These are phyloP conservation scores for Piloderma croceum DNA, from an alignment of 768 basidiomycete genomes.

Conservation along the genomic window DNA sequence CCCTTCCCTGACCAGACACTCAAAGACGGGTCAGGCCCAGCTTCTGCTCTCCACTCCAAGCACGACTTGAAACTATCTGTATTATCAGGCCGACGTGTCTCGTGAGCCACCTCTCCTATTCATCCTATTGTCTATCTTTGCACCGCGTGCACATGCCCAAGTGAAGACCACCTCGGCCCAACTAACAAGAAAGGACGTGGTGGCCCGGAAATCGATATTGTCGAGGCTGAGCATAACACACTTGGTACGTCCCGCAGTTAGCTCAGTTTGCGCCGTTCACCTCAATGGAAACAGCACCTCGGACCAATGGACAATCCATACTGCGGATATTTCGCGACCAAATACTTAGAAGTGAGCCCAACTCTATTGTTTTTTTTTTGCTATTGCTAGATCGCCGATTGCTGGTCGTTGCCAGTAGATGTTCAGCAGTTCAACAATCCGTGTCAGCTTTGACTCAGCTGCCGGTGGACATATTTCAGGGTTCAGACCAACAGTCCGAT, in stretches of 20 bases:
- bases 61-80: too few relatives aligned
- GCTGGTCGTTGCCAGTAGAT: too few relatives aligned
- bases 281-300: conserved; percentile 20
- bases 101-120: too few relatives aligned
- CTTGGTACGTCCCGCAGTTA: conserved; percentile 59
- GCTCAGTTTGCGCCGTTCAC: conserved; percentile 66
- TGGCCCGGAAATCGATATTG: conserved; percentile 78
- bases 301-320: conserved; percentile 31
- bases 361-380: too few relatives aligned
- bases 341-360: too few relatives aligned
- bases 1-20: too few relatives aligned
- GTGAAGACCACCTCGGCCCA: conserved; percentile 77
- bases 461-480: conserved; percentile 53
- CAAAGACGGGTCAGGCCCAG: too few relatives aligned
- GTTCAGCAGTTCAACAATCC: conserved; percentile 59
- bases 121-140: too few relatives aligned
- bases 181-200: conserved; percentile 47
- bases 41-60: too few relatives aligned
- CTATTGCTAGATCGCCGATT: too few relatives aligned
- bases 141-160: conserved; percentile 72
- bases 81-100: too few relatives aligned
- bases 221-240: conserved; percentile 72
- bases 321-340: too few relatives aligned
- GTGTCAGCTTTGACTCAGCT: conserved; percentile 43
- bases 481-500: conserved; percentile 40